Evolutionary conservation across 164 flowering plant genomes (phyloP).

Genomic region (Paratinospora sagittata): DNA sequence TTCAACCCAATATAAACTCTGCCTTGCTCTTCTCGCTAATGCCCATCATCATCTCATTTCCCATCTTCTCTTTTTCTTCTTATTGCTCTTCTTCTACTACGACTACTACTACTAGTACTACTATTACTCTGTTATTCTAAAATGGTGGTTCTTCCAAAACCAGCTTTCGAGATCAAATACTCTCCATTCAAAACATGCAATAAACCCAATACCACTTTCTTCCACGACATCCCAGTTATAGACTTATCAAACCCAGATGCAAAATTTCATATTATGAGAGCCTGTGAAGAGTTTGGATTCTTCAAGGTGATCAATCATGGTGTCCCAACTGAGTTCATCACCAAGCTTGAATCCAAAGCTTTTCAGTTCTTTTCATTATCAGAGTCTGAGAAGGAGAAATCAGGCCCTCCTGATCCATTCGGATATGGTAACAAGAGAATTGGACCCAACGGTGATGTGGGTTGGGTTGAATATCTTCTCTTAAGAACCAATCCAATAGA

Average conservation of each 20-base stretch:
- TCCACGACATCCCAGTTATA: conserved; percentile 47
- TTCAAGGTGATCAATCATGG: conserved; percentile 83
- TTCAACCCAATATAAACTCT: conserved; percentile 1
- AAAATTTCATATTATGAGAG: conserved; percentile 40
- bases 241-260: conserved; percentile 61
- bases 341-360: conserved; percentile 48
- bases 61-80: neutral
- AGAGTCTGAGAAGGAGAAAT: conserved; percentile 53
- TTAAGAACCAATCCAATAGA: conserved; percentile 32
- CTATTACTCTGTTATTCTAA: neutral
- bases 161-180: conserved; percentile 33
- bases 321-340: conserved; percentile 48
- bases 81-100: neutral
- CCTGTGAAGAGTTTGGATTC: conserved; percentile 79
- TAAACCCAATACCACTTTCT: conserved; percentile 17
- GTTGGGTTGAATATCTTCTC: conserved; percentile 90
- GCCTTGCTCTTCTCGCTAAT: neutral
- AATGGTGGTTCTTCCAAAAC: conserved; percentile 71
- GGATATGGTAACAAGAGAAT: conserved; percentile 79
- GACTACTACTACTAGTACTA: too few species aligned
- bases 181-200: conserved; percentile 45
- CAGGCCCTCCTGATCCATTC: conserved; percentile 61
- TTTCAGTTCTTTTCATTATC: conserved; percentile 53
- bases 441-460: conserved; percentile 87
- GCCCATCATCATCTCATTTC: neutral